Evolutionary conservation across 2,329 filamentous ascomycete species (phyloP), one percentile per base, ranked within the genome.

Genomic region (Paecilomyces fulvus): DNA sequence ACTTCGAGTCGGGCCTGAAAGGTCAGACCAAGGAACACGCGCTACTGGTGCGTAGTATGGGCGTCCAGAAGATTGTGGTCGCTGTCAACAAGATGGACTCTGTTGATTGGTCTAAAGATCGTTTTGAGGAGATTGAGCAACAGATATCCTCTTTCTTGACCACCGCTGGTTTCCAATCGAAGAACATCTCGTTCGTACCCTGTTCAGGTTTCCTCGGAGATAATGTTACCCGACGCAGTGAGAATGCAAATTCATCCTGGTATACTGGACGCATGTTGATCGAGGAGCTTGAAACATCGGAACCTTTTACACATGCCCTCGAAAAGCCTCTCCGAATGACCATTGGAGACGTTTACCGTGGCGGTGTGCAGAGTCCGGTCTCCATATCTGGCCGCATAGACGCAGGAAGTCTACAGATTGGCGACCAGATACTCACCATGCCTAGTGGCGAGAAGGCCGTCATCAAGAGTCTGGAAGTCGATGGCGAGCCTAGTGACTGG

Each of bases 21-120:
- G 94, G 94, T 0, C 94, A 99, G 70, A 99, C 94, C 0, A 87
- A 89, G 69, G 94, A 99, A 68, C 94, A 99, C 69, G 90, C 94
- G 5, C 75, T 97, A 14, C 81, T 99, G 0, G 84, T 95, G 4
- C 83, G 92, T 58, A 96, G 92, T 64, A 88, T 97, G 77, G 94
- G 94, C 0, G 87, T 99, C 1, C 88, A 92, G 59, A 83, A 87
- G 25, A 80, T 99, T 14, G 86, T 99, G 48, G 88, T 99, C 28
- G 92, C 90, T 1, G 84, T 99, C 59, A 99, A 99, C 76, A 99
- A 99, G 72, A 86, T 99, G 65, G 94, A 99, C 70, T 87, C 86
- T 14, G 85, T 92, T 6, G 77, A 79, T 5, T 99, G 95, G 95
- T 89, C 86, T 1, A 78, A 89, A 70, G 85, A 85, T 3, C 83